Evolutionary conservation across 2,329 filamentous ascomycete genomes (phyloP).

Genomic region (Epicoccum nigrum): DNA sequence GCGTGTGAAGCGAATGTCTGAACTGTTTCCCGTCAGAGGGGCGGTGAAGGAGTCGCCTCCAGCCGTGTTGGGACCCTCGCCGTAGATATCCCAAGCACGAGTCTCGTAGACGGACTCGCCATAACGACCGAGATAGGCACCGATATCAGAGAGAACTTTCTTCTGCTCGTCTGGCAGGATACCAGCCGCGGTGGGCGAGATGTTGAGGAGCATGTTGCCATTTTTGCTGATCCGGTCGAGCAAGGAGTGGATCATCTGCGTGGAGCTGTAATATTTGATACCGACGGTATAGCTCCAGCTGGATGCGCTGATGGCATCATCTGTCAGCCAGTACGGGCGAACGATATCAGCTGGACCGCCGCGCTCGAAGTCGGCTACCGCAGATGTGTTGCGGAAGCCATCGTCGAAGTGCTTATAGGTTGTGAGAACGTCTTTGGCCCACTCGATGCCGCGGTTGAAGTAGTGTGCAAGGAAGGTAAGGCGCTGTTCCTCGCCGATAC

Average conservation of each 20-base stretch:
- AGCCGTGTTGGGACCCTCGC: neutral
- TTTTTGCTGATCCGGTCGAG: constrained; percentile 2
- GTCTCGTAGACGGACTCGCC: neutral
- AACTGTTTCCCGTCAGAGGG: neutral
- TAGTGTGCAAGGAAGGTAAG: neutral
- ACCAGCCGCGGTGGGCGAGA: neutral
- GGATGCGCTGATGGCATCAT: neutral
- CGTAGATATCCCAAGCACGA: neutral
- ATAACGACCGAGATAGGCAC: neutral
- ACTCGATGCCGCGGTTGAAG: neutral
- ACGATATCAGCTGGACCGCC: neutral
- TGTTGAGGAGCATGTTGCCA: constrained; percentile 3
- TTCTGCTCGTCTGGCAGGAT: neutral
- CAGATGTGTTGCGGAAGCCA: neutral
- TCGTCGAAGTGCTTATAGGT: neutral
- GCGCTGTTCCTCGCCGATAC: neutral
- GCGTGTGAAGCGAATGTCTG: neutral
- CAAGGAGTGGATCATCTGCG: constrained; percentile 2
- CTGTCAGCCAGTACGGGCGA: neutral
- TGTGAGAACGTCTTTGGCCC: neutral
- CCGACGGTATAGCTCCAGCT: neutral
- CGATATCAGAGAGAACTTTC: neutral
- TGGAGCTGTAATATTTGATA: neutral
- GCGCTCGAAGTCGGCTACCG: neutral
- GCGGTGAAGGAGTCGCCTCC: neutral